Evolutionary conservation across 2,329 filamentous ascomycete species (phyloP).

Genomic region (Penicillium concentricum): DNA sequence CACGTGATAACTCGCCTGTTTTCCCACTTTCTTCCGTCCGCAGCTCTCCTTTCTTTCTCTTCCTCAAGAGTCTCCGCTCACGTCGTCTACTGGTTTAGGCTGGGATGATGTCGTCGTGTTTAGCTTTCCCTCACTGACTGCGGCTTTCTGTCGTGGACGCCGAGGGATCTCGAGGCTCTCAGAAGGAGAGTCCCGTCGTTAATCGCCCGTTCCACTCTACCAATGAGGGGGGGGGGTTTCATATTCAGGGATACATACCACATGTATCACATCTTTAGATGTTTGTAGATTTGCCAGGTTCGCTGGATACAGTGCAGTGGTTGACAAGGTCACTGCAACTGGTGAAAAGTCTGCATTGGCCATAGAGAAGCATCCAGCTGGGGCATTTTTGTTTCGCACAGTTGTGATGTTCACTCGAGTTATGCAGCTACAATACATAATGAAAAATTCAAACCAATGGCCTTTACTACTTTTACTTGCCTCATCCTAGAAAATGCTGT

Average conservation of each 20-base stretch:
- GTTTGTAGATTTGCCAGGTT: background rate
- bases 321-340: background rate
- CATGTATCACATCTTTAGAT: background rate
- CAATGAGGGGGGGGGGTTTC: slow-evolving; percentile 49
- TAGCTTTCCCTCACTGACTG: slow-evolving; percentile 41
- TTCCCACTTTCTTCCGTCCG: slow-evolving; percentile 12
- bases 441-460: background rate
- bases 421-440: background rate
- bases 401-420: background rate
- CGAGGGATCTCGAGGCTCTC: slow-evolving; percentile 40
- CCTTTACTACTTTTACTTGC: background rate
- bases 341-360: background rate
- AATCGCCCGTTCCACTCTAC: slow-evolving; percentile 50
- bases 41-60: slow-evolving; percentile 20
- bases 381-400: background rate
- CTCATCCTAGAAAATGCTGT: background rate
- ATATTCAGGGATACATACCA: slow-evolving; percentile 49
- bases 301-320: too few species aligned
- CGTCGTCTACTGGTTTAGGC: slow-evolving; percentile 33
- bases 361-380: background rate
- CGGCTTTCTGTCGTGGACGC: slow-evolving; percentile 48
- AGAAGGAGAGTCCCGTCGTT: slow-evolving; percentile 50
- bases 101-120: slow-evolving; percentile 42
- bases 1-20: slow-evolving; percentile 21
- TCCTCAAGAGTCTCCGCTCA: slow-evolving; percentile 41